Percentiles rank a stretch among this genome's conserved stretches.
Conservation (phyloP, 2,329 filamentous ascomycete genomes). For the Fusarium sp. region DNA sequence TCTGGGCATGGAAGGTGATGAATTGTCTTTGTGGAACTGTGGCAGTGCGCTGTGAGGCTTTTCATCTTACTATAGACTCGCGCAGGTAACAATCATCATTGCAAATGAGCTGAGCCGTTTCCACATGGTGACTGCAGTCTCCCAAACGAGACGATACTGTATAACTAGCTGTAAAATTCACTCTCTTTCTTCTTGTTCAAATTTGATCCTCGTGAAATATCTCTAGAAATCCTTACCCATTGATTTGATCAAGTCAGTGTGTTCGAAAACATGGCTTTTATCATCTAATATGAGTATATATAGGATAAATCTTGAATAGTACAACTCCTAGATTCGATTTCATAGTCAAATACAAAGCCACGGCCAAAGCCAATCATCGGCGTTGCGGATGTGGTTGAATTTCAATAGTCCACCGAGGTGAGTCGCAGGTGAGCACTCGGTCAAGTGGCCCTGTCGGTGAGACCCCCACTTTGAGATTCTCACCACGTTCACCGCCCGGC, state of each 20-base stretch:
- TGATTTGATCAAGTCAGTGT: not conserved
- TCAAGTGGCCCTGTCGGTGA: not conserved
- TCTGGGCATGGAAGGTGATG: conserved; percentile 48
- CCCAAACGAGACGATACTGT: conserved; percentile 34
- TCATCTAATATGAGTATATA: not conserved
- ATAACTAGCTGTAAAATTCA: conserved; percentile 44
- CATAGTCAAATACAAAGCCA: not conserved
- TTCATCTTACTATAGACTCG: conserved; percentile 49
- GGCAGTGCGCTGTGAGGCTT: conserved; percentile 47
- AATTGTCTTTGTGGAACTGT: conserved; percentile 39
- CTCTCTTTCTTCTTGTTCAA: conserved; percentile 15
- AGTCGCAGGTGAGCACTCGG: not conserved
- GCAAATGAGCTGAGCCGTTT: conserved; percentile 39
- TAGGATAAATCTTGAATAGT: no score
- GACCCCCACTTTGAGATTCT: conserved; percentile 26
- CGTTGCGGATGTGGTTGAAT: not conserved
- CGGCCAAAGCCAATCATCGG: not conserved
- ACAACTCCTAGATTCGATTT: not conserved
- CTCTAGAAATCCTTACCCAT: no score
- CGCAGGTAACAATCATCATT: conserved; percentile 49
- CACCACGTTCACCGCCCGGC: conserved; percentile 53
- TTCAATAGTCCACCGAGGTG: conserved; percentile 12
- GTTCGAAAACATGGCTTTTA: not conserved
- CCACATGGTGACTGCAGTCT: conserved; percentile 29
- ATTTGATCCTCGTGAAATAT: not conserved